phyloP scores from a whole-genome alignment of 305 asterid species.

The Fraxinus baroniana region DNA sequence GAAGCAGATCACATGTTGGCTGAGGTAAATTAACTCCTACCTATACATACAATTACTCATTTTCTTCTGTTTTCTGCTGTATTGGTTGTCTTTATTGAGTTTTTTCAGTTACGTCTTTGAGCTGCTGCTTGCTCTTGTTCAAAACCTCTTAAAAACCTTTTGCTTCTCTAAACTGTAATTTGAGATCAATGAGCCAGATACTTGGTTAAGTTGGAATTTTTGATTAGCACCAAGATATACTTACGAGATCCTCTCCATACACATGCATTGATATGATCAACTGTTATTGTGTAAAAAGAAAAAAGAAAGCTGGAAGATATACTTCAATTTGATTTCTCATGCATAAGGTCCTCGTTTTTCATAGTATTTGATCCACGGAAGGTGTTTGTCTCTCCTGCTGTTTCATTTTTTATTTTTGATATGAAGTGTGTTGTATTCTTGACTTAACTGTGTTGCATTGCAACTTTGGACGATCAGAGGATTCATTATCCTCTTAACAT shows the following conservation, averaged over 20 bases:
- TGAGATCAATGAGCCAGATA: constrained; percentile 17
- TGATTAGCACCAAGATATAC: neutral
- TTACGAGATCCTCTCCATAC: neutral
- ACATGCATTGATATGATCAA: neutral
- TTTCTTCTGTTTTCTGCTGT: neutral
- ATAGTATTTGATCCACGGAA: constrained; percentile 1
- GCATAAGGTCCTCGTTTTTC: constrained; percentile 8
- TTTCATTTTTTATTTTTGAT: neutral
- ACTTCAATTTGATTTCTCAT: neutral
- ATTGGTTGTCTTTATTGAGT: neutral
- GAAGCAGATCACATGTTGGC: constrained; percentile 98
- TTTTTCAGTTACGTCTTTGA: neutral
- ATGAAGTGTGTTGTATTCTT: neutral
- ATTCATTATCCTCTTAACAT: neutral
- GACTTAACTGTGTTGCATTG: neutral
- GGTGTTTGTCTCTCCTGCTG: neutral
- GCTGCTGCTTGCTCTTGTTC: neutral
- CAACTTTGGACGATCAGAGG: neutral
- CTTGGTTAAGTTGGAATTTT: neutral
- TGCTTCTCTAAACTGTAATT: constrained; percentile 12
- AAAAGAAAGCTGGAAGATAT: neutral
- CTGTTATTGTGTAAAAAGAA: neutral
- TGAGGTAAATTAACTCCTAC: constrained; percentile 43
- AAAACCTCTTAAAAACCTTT: neutral
- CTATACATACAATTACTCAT: neutral